Base-by-base conservation (phyloP, 352 stramenopile species). In the Globisporangium camurandrum region DNA sequence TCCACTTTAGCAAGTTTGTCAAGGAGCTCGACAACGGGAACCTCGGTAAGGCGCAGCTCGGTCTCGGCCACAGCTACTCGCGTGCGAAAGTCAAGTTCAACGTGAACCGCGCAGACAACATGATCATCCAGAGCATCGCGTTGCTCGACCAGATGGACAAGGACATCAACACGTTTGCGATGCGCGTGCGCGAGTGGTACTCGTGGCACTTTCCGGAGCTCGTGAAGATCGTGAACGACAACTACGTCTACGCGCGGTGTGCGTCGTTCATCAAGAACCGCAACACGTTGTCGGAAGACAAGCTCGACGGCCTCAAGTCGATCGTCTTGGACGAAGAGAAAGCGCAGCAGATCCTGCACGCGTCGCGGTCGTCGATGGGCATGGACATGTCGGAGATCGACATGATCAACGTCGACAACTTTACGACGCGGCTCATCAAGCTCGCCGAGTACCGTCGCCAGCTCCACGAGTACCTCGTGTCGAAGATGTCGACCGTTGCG, bases 121-220 rank as follows among this genome's bases (percentile, higher is more conserved):
- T 99, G 97, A 99, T 99, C 69, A 99, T 99, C 71, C 97, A 99
- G 75, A 93, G 87, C 31, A 99, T 99, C 68, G 96, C 89, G 56
- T 79, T 99, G 22, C 77, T 99, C 14, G 97, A 99, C 81, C 96
- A 99, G 61, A 86, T 99, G 81, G 97, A 99, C 81, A 99, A 99
- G 84, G 97, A 99, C 76, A 88, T 99, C 47, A 99, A 99, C 76
- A 99, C 97, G 46, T 99, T 99, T 69, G 93, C 96, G 46, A 99
- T 99, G 97, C 88, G 97, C 53, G 91, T 99, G 51, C 86, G 96
- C 43, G 97, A 99, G 75, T 99, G 97, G 97, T 99, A 99, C 84
- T 98, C 88, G 68, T 99, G 97, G 97, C 97, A 99, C 71, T 99
- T 99, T 73, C 97, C 97, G 16, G 97, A 99, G 82, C 81, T 99